These are phyloP conservation scores for Ophiostoma populinum DNA, from an alignment of 2,329 filamentous ascomycete genomes.

Conservation along the genomic window DNA sequence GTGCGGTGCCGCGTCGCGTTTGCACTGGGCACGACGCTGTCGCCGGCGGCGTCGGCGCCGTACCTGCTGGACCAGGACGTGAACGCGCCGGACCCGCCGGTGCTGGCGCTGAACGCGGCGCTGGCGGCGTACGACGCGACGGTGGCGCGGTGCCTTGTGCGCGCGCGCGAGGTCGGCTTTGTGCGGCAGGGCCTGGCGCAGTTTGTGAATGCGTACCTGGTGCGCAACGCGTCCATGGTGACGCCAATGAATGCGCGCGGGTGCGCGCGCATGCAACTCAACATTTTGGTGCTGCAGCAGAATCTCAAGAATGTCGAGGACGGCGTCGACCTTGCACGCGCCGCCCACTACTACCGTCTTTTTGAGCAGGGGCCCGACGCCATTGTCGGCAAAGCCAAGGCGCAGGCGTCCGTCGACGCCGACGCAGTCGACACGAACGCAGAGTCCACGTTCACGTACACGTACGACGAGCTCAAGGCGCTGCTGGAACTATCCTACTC, in stretches of 20 bases:
- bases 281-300: constrained; percentile 88
- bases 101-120: constrained; percentile 69
- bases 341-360: constrained; percentile 51
- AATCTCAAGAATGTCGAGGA: constrained; percentile 87
- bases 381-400: constrained; percentile 44
- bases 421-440: constrained; percentile 13
- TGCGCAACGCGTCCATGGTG: constrained; percentile 53
- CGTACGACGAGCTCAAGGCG: constrained; percentile 48
- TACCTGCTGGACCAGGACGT: constrained; percentile 55
- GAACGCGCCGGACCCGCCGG: constrained; percentile 58
- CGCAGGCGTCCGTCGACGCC: constrained; percentile 15
- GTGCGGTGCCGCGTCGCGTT: constrained; percentile 72
- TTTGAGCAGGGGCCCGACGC: constrained; percentile 48
- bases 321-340: constrained; percentile 43
- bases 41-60: constrained; percentile 35
- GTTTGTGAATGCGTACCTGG: constrained; percentile 64
- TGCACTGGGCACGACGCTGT: constrained; percentile 50
- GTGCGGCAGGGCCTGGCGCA: constrained; percentile 59
- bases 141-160: constrained; percentile 48
- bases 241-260: constrained; percentile 73
- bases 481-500: constrained; percentile 52
- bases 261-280: constrained; percentile 75
- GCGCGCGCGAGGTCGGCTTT: constrained; percentile 53
- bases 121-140: constrained; percentile 81
- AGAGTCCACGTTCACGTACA: constrained; percentile 29